A percentile compares a stretch with the other conserved stretches of the same genome.
phyloP scores from a whole-genome alignment of 495 filamentous ascomycete genomes.

The Xylaria intraflava region DNA sequence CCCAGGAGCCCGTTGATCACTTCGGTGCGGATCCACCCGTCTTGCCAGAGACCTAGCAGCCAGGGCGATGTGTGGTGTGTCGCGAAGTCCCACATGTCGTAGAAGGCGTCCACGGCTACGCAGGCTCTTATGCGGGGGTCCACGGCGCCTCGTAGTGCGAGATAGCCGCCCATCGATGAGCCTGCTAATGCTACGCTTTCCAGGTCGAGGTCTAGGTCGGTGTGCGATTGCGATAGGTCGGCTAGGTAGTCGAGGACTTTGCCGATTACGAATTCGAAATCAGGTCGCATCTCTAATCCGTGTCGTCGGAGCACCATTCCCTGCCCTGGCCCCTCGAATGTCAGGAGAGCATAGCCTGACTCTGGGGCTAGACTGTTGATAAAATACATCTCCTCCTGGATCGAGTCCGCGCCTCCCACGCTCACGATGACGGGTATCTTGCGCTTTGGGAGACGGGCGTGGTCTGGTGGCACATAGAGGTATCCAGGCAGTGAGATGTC shows the following conservation, averaged over 20 bases:
- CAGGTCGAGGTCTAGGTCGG: conserved; percentile 31
- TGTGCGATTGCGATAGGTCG: neutral
- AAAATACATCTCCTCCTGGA: conserved; percentile 45
- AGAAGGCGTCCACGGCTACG: conserved; percentile 36
- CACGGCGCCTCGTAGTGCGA: conserved; percentile 28
- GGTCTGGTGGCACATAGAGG: conserved; percentile 33
- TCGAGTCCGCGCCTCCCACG: conserved; percentile 36
- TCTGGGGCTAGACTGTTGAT: conserved; percentile 14
- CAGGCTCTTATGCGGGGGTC: conserved; percentile 44
- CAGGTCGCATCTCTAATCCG: conserved; percentile 28
- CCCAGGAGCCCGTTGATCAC: neutral
- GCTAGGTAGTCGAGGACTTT: conserved; percentile 33
- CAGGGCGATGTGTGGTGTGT: too few species aligned
- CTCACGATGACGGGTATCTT: conserved; percentile 34
- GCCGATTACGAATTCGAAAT: conserved; percentile 23
- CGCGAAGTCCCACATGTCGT: conserved; percentile 31
- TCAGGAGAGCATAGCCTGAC: conserved; percentile 43
- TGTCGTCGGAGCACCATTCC: conserved; percentile 32
- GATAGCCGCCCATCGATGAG: conserved; percentile 40
- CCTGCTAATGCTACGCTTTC: conserved; percentile 35
- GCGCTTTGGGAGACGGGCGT: neutral
- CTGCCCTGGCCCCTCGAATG: conserved; percentile 47
- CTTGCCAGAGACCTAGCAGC: too few species aligned
- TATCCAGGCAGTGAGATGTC: conserved; percentile 40
- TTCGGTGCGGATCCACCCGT: too few species aligned